Base-by-base conservation (phyloP, 768 basidiomycete species). In the Agrocybe praecox region DNA sequence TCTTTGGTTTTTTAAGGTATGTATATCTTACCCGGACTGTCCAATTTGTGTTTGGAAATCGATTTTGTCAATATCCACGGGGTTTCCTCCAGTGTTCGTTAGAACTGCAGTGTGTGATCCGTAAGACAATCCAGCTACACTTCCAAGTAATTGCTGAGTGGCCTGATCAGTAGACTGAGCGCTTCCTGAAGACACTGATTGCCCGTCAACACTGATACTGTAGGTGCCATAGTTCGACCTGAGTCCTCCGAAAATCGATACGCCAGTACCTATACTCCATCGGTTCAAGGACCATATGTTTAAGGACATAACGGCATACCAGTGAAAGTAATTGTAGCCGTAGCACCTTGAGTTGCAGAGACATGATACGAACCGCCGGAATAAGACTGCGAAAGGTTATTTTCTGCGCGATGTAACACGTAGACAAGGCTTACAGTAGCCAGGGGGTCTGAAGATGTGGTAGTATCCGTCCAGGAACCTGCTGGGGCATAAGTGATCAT, bases 21-120 rank as follows among this genome's bases (percentile, higher is more conserved):
- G 26, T 29, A 29, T 29, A 29, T 69, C 72, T 61, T 65, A 80
- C 80, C 73, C 69, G 43, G 72, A 45, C 56, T 66, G 43, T 9
- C 75, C 78, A 33, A 79, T 62, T 51, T 69, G 72, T 6, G 74
- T 74, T 51, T 76, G 70, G 48, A 83, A 73, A 29, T 78, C 67
- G n/a, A 82, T 59, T 33, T 64, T 71, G 62, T 85, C 85, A 55
- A 85, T 73, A 62, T 85, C 84, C 48, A 86, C 72, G 1, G 72
- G 63, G n/a, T 61, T 60, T 2, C 69, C 71, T 11, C 76, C 79
- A 0, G 74, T 76, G 60, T 76, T 80, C 18, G 77, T 80, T 21
- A 86, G 59, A 36, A 78, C 69, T 9, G 75, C 80, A 1, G 74
- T 79, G 65, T 85, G 85, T 26, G 68, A 60, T 1, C 80, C 83